Evolutionary conservation across 2,329 filamentous ascomycete species (phyloP), one percentile per base, ranked within the genome.

Genomic region (Fusarium lateritium): DNA sequence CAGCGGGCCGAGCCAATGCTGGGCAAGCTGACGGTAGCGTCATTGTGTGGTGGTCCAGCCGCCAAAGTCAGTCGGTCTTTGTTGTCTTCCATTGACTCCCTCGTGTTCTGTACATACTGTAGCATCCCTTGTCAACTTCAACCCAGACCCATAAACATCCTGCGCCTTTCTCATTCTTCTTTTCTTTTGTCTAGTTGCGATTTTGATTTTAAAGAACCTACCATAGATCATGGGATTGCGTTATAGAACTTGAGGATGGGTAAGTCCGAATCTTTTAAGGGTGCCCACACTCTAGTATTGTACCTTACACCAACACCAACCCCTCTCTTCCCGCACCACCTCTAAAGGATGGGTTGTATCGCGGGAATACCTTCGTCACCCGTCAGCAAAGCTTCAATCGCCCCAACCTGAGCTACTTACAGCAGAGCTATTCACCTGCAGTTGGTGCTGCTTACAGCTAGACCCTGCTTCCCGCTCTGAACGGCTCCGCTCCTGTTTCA

Each of bases 191-290:
- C 21, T 45, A 71, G 70, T 62, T 54, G 55, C 55, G 53, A 66
- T 44, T 43, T 47, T 71, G 49, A 45, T 28, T 44, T 65, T 55
- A 40, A 66, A 47, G 58, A 65, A 62, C 31, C 58, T 60, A 51
- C 43, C 52, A 67, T 59, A 68, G 76, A 78, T 70, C 74, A 79
- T 79, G 77, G 74, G 76, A 74, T 67, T 76, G 65, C 66, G 61
- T 58, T 44, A 65, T 63, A 73, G 70, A 63, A 76, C 72, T 73
- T 76, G 70, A 79, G 64, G 74, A 79, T 79, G 77, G 76, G 77
- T 79, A 69, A 78, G 77, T 79, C 63, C 45, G 44, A 65, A 49
- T 53, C 59, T 62, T 62, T 71, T 49, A 46, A 57, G 51, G 62
- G 69, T 61, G 67, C 34, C 61, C 69, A 65, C 68, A 51, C 64